phyloP scores from a whole-genome alignment of 2,329 filamentous ascomycete genomes.

The Fusarium gaditjirri region DNA sequence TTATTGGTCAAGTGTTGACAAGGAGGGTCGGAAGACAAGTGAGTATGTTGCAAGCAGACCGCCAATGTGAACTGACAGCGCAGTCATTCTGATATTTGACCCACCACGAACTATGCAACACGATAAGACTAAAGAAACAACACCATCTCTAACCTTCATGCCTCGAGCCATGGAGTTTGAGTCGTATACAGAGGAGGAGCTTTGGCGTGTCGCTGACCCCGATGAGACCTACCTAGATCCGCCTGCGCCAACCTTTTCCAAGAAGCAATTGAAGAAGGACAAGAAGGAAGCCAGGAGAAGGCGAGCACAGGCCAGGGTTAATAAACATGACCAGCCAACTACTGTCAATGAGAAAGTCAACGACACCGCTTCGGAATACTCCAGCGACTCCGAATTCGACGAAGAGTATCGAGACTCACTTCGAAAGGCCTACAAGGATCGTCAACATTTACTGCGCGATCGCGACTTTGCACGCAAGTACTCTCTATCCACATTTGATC shows the following conservation, averaged over 20 bases:
- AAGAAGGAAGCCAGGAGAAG: constrained; percentile 28
- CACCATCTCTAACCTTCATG: constrained; percentile 44
- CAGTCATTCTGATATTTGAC: constrained; percentile 42
- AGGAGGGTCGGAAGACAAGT: constrained; percentile 32
- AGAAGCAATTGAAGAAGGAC: not conserved
- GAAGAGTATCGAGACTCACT: constrained; percentile 2
- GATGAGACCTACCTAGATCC: constrained; percentile 45
- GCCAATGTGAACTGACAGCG: not conserved
- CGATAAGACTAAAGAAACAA: constrained; percentile 26
- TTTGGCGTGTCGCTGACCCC: constrained; percentile 41
- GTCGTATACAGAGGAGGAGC: constrained; percentile 44
- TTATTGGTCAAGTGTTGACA: constrained; percentile 40
- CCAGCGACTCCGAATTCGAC: constrained; percentile 17
- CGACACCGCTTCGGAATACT: not conserved
- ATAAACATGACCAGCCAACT: not conserved
- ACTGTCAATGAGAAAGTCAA: constrained; percentile 16
- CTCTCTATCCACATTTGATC: constrained; percentile 34
- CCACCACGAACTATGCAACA: constrained; percentile 39
- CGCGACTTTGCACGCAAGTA: constrained; percentile 46
- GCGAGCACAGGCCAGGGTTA: constrained; percentile 7
- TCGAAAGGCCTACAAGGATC: constrained; percentile 6
- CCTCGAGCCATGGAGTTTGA: constrained; percentile 45
- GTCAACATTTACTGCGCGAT: constrained; percentile 34
- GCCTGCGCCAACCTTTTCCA: constrained; percentile 27
- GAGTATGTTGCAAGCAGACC: not conserved